A percentile compares a stretch with the other conserved stretches of the same genome.
These are phyloP conservation scores for Pythium myriotylum DNA, from an alignment of 352 stramenopile species.

Conservation along the genomic window DNA sequence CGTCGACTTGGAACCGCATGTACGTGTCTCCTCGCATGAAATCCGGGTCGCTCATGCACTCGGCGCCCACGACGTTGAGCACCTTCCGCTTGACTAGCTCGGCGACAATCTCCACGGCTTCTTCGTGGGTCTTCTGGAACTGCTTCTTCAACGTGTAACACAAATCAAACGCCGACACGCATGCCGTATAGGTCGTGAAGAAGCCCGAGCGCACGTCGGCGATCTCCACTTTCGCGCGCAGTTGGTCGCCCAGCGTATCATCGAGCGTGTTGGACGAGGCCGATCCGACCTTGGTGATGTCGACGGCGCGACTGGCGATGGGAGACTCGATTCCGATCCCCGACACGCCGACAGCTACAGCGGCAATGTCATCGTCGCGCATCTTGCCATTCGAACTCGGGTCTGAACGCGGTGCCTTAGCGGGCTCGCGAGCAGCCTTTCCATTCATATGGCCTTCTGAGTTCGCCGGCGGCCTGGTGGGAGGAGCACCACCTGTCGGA, in stretches of 20 bases:
- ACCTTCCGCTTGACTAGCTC: constrained; percentile 47
- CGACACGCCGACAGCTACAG: constrained; percentile 34
- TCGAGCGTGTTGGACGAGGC: constrained; percentile 46
- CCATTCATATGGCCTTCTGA: constrained; percentile 20
- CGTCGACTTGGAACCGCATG: constrained; percentile 84
- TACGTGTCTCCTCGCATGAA: constrained; percentile 55
- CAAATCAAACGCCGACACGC: constrained; percentile 54
- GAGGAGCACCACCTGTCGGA: not conserved
- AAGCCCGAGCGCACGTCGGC: constrained; percentile 65
- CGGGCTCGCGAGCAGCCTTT: no score
- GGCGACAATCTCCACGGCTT: constrained; percentile 46
- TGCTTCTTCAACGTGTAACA: constrained; percentile 55
- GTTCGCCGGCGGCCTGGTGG: constrained; percentile 41
- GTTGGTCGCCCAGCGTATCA: constrained; percentile 64
- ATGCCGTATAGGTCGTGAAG: constrained; percentile 73
- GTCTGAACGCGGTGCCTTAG: no score
- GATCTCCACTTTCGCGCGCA: constrained; percentile 59
- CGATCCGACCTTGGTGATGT: constrained; percentile 36
- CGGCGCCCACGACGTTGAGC: constrained; percentile 60
- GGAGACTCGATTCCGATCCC: constrained; percentile 35
- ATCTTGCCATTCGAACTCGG: constrained; percentile 34
- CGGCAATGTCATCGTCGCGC: constrained; percentile 61
- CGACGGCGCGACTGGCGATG: constrained; percentile 34
- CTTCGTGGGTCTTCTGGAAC: constrained; percentile 52
- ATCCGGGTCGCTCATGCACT: constrained; percentile 49